Conservation (phyloP, 495 filamentous ascomycete species). For the Aspergillus leporis region DNA sequence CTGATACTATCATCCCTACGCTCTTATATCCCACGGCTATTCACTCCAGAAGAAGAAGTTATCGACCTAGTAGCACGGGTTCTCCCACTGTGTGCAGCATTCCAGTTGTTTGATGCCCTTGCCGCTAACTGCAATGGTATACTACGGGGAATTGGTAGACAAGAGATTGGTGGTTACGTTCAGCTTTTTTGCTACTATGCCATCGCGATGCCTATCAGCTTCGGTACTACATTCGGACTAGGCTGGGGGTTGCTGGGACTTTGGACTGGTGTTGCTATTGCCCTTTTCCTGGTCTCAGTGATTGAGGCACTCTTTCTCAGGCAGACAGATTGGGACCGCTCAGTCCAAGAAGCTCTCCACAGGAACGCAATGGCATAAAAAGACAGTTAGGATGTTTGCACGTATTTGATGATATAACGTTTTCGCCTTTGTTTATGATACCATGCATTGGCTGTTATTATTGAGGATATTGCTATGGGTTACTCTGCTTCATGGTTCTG, state of each 20-base stretch:
- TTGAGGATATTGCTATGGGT: not conserved
- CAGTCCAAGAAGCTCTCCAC: constrained; percentile 68
- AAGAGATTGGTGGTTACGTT: constrained; percentile 86
- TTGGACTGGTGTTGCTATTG: constrained; percentile 79
- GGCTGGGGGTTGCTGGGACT: constrained; percentile 73
- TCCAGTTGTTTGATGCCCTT: constrained; percentile 85
- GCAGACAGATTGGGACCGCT: constrained; percentile 68
- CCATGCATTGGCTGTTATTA: not conserved
- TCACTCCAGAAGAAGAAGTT: constrained; percentile 79
- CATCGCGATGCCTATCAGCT: constrained; percentile 81
- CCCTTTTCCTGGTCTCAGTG: constrained; percentile 61
- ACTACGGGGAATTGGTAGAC: constrained; percentile 78
- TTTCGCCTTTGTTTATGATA: not conserved
- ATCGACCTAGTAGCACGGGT: constrained; percentile 68
- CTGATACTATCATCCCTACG: constrained; percentile 63
- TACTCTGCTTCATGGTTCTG: not conserved
- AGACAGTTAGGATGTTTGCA: not conserved
- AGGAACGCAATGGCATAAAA: constrained; percentile 61
- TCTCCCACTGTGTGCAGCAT: constrained; percentile 77
- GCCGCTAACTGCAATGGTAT: constrained; percentile 79
- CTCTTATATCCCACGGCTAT: constrained; percentile 70
- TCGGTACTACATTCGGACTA: constrained; percentile 70
- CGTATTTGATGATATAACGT: not conserved
- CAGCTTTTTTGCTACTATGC: constrained; percentile 83
- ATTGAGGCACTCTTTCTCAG: constrained; percentile 69